Base-by-base conservation (phyloP, 352 stramenopile species). In the Saprolegnia parasitica region DNA sequence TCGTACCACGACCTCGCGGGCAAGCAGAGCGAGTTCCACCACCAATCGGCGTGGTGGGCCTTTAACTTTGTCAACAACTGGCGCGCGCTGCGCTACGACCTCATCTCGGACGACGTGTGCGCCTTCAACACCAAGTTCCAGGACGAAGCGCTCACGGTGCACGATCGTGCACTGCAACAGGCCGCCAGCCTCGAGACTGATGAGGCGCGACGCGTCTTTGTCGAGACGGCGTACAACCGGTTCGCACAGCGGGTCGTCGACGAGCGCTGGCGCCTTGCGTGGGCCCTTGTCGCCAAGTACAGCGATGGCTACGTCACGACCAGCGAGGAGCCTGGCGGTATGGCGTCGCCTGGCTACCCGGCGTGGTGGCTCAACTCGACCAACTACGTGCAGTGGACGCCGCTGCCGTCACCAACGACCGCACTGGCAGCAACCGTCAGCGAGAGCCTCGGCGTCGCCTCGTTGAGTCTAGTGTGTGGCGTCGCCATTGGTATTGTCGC, bases 31-130 rank as follows among this genome's bases (percentile, higher is more conserved):
- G 45, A 74, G 35, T 76, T 76, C 47, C 20, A 24, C 4, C 68
- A 45, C 26, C 39, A 65, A 24, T 74, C 65, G 15, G 72, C 72
- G 21, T 76, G 72, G 72, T 76, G 72, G 72, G 72, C 72, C 11
- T 76, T 76, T 57, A 72, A 76, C 39, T 65, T 75, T 20, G 72
- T 76, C 35, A 72, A 72, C 61, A 76, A 76, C 54, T 74, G 68
- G 72, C 55, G 71, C 29, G 66, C 67, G 23, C 21, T 76, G 5
- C 71, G 71, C 32, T 76, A 74, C 63, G 42, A 73, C 23, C 37
- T 65, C 23, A 76, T 76, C 20, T 37, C 52, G 13, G 13, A 40
- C 9, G 66, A 72, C 47, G 66, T 72, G 21, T 18, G 21, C 29
- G 13, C n/a, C 13, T 70, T 70, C 40, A 70, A 24, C 26, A 16